phyloP scores from a whole-genome alignment of 495 filamentous ascomycete species.

The Lepidopterella palustris region DNA sequence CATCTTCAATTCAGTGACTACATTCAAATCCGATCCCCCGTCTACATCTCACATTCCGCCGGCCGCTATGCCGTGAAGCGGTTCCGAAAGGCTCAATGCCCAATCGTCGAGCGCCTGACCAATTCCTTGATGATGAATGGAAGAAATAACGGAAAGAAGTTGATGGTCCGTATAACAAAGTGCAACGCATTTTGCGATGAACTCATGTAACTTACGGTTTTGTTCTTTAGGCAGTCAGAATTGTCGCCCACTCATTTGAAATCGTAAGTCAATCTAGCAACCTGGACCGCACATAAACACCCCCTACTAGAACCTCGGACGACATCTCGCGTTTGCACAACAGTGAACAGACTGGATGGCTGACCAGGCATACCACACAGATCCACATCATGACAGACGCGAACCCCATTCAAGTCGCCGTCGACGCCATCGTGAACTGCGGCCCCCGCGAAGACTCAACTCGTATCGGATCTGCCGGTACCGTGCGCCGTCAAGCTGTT shows the following conservation, averaged over 20 bases:
- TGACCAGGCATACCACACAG: slow-evolving; percentile 42
- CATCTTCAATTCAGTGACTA: slow-evolving; percentile 74
- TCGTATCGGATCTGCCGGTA: slow-evolving; percentile 98
- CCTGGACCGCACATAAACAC: not conserved
- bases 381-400: slow-evolving; percentile 99
- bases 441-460: slow-evolving; percentile 99
- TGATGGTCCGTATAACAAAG: too few relatives aligned
- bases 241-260: slow-evolving; percentile 97
- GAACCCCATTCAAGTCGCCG: slow-evolving; percentile 99
- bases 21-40: slow-evolving; percentile 96
- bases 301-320: not conserved
- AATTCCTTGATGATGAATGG: slow-evolving; percentile 99
- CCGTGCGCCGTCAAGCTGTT: slow-evolving; percentile 98
- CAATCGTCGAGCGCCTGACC: slow-evolving; percentile 99
- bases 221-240: slow-evolving; percentile 98
- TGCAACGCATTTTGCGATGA: too few relatives aligned
- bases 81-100: slow-evolving; percentile 99
- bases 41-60: slow-evolving; percentile 97
- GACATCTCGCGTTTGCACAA: slow-evolving; percentile 3
- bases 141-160: slow-evolving; percentile 99
- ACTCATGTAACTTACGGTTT: too few relatives aligned
- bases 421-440: slow-evolving; percentile 99
- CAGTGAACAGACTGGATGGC: slow-evolving; percentile 7
- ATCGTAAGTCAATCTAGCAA: slow-evolving; percentile 61
- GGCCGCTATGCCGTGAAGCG: slow-evolving; percentile 98